These are phyloP conservation scores for Colletotrichum shisoi DNA, from an alignment of 2,329 filamentous ascomycete species.

Conservation along the genomic window DNA sequence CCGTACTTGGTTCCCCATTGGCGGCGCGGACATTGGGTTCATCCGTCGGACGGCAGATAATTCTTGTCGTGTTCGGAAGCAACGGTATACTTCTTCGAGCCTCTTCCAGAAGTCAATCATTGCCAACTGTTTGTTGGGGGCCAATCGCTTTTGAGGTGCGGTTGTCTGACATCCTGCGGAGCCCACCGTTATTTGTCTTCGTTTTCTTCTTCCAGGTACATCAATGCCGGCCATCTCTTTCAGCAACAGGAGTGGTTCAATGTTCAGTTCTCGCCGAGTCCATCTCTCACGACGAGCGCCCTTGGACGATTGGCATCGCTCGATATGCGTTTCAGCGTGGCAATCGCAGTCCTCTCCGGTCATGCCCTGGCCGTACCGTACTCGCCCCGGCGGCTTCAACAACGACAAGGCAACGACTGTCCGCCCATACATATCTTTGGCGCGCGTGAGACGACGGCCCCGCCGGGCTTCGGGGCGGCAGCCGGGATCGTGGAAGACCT, in stretches of 20 bases:
- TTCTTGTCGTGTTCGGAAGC: constrained; percentile 8
- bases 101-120: not conserved
- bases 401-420: constrained; percentile 43
- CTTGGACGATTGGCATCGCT: constrained; percentile 7
- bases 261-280: not conserved
- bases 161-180: not conserved
- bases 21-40: constrained; percentile 7
- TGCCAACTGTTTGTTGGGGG: too few species aligned
- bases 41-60: constrained; percentile 9
- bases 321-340: constrained; percentile 29
- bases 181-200: not conserved
- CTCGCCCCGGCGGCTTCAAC: not conserved
- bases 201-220: not conserved
- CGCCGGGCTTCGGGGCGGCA: constrained; percentile 61
- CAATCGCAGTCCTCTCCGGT: constrained; percentile 21
- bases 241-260: constrained; percentile 12
- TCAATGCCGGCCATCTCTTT: not conserved
- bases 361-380: constrained; percentile 27
- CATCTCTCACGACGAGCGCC: constrained; percentile 6
- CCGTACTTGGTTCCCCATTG: constrained; percentile 1
- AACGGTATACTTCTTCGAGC: constrained; percentile 7
- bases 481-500: constrained; percentile 61
- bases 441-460: constrained; percentile 59
- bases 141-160: not conserved
- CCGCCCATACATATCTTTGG: constrained; percentile 57